These are phyloP conservation scores for Pseudocercospora cruenta DNA, from an alignment of 2,329 filamentous ascomycete species.

Conservation along the genomic window DNA sequence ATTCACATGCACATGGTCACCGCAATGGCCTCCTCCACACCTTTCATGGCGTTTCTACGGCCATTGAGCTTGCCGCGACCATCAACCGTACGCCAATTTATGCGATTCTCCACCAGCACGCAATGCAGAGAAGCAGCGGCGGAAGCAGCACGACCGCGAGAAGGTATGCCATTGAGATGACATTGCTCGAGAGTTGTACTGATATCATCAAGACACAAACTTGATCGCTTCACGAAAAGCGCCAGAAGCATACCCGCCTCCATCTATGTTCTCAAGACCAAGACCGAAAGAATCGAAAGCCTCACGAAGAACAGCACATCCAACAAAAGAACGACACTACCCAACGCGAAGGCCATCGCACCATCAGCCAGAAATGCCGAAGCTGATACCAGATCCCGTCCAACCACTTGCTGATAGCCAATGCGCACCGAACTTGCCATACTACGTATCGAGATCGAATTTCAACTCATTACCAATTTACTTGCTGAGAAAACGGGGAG, in stretches of 20 bases:
- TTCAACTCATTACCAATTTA: constrained; percentile 79
- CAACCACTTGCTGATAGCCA: constrained; percentile 33
- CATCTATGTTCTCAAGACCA: constrained; percentile 37
- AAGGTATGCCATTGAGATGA: constrained; percentile 11
- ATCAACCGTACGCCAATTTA: constrained; percentile 43
- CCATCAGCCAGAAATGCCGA: constrained; percentile 22
- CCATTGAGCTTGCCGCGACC: constrained; percentile 44
- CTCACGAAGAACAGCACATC: constrained; percentile 40
- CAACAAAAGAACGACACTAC: constrained; percentile 40
- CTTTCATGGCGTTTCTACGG: constrained; percentile 45
- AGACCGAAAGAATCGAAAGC: constrained; percentile 42
- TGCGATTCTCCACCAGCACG: constrained; percentile 45
- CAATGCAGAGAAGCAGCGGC: constrained; percentile 35
- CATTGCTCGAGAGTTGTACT: not conserved
- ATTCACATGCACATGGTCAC: constrained; percentile 10
- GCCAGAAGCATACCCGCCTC: constrained; percentile 38
- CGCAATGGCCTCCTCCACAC: constrained; percentile 42
- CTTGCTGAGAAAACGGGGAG: constrained; percentile 70
- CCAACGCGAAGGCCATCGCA: constrained; percentile 36
- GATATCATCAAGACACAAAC: constrained; percentile 34
- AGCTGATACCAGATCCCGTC: constrained; percentile 34
- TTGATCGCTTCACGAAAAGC: constrained; percentile 40
- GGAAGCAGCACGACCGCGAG: constrained; percentile 16
- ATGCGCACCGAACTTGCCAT: constrained; percentile 58
- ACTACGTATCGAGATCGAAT: constrained; percentile 72